These are phyloP conservation scores for Scutellaria baicalensis DNA, from an alignment of 257 asterid species.

Conservation along the genomic window DNA sequence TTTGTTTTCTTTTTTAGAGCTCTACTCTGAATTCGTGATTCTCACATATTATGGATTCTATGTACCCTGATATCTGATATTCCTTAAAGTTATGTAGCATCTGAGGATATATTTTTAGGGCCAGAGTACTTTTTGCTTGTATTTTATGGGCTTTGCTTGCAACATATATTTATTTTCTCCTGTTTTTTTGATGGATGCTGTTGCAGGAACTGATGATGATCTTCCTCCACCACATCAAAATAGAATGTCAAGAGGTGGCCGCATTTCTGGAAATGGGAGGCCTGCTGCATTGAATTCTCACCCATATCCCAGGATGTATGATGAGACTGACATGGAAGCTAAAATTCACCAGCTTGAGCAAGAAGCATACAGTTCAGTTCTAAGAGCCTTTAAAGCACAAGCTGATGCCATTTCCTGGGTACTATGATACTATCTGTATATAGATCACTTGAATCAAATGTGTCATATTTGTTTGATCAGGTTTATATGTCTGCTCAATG, in stretches of 20 bases:
- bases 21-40: neutral
- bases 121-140: neutral
- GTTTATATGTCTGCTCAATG: constrained; percentile 21
- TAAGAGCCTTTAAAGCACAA: constrained; percentile 95
- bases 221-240: constrained; percentile 91
- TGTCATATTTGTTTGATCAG: constrained; percentile 22
- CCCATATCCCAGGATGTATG: constrained; percentile 47
- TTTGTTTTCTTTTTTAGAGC: neutral
- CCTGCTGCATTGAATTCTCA: constrained; percentile 51
- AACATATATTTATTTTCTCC: neutral
- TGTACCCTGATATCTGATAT: too few relatives aligned
- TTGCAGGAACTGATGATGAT: constrained; percentile 93
- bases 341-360: constrained; percentile 90
- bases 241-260: constrained; percentile 86
- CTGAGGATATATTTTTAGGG: neutral
- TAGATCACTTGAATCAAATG: constrained; percentile 16
- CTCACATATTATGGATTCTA: neutral
- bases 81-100: too few relatives aligned
- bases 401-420: constrained; percentile 94
- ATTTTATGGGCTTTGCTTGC: neutral
- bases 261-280: constrained; percentile 78
- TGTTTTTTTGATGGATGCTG: constrained; percentile 11
- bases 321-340: constrained; percentile 67
- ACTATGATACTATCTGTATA: constrained; percentile 23
- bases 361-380: constrained; percentile 84